Evolutionary conservation across 306 rosid genomes (phyloP).

Genomic region (Citrullus colocynthis): DNA sequence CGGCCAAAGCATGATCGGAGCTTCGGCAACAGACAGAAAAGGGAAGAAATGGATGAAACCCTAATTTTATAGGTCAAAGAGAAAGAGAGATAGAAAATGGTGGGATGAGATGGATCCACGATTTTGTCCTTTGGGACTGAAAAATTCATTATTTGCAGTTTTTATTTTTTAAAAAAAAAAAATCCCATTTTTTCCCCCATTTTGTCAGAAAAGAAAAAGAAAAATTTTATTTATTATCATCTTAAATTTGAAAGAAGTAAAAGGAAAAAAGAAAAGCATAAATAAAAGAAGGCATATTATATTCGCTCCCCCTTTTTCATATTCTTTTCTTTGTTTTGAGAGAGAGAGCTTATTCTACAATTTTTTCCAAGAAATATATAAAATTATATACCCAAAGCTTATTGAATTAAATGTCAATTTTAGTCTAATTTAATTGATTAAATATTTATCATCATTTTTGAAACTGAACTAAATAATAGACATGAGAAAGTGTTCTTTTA

Average conservation of each 20-base stretch:
- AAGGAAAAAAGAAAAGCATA: neutral
- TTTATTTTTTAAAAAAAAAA: too few species aligned
- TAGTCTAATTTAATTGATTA: too few species aligned
- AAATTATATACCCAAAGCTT: too few species aligned
- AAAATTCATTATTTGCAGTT: too few species aligned
- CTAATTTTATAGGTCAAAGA: constrained; percentile 11
- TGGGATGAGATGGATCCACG: constrained; percentile 37
- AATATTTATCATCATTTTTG: too few species aligned
- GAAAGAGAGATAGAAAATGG: constrained; percentile 11
- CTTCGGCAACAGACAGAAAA: neutral
- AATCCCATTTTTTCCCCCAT: too few species aligned
- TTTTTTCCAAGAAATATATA: neutral
- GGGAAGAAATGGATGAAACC: neutral
- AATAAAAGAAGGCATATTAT: neutral
- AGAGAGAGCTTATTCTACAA: neutral
- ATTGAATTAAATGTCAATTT: too few species aligned
- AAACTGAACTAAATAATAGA: too few species aligned
- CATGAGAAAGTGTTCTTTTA: too few species aligned
- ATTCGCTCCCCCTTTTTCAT: neutral
- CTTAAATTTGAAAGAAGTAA: neutral
- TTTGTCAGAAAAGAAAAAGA: too few species aligned
- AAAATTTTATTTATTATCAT: too few species aligned
- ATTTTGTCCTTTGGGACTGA: neutral
- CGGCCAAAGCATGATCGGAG: neutral
- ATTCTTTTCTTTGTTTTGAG: neutral